Base-by-base conservation (phyloP, 768 basidiomycete species). In the Leccinellum luteum region DNA sequence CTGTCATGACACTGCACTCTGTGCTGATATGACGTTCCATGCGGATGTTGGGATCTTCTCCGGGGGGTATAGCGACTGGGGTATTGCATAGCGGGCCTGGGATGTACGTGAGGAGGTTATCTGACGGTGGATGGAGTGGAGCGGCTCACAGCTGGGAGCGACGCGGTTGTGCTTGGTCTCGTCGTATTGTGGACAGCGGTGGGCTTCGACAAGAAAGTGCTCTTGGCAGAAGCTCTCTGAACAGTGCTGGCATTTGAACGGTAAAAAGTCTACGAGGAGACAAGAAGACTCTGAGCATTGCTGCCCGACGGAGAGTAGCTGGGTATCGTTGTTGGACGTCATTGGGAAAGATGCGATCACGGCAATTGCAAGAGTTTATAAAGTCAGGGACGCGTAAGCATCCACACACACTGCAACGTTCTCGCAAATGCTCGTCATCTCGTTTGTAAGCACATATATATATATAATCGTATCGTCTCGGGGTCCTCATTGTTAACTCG, bases 211-310 rank as follows among this genome's bases (percentile, higher is more conserved):
- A 59, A 81, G 81, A 75, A 86, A 93, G 67, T 94, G 92, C 13
- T 91, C 87, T 43, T 84, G 83, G 64, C 92, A 94, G 75, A 85
- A 94, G 0, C 79, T 76, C 15, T 78, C 70, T 14, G 78, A 67
- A 70, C 92, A 94, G 65, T 92, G 89, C 51, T 89, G 86, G 70
- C 92, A 94, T 73, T 87, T 89, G 79, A 93, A 89, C 0, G 92
- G 91, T 12, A 94, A 76, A 63, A 92, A 93, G 76, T 94, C 92
- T 66, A 92, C 81, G 60, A 89, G 80, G 28, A 78, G 72, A 73
- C 92, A 94, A 1, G 81, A 73, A 0, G 81, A 68, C 51, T 83
- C 78, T 14, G 86, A 83, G 73, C 92, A 94, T 64, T 90, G 86
- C 56, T 82, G 79, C 7, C 90, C 89, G 61, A 93, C 70, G 41